phyloP scores from a whole-genome alignment of 2,329 filamentous ascomycete species.

The Neocatenulostroma microsporum region DNA sequence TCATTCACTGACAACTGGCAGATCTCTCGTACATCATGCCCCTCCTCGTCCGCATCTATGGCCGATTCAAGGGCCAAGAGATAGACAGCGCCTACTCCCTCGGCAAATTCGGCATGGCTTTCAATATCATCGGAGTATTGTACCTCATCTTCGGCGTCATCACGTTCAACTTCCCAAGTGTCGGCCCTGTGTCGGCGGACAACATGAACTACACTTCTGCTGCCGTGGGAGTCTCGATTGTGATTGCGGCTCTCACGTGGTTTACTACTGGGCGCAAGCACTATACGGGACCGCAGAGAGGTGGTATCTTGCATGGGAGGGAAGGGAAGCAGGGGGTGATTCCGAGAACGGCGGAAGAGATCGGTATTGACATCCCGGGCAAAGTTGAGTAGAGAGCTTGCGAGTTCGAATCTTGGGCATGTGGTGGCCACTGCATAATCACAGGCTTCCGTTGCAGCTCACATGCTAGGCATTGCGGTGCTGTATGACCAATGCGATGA shows the following conservation, averaged over 20 bases:
- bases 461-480: no score
- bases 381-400: no score
- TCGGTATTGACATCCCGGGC: no score
- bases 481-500: no score
- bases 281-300: constrained; percentile 42
- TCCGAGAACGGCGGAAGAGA: no score
- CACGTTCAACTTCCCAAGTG: constrained; percentile 39
- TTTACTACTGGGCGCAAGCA: constrained; percentile 40
- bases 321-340: no score
- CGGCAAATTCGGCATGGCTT: constrained; percentile 33
- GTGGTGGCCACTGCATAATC: no score
- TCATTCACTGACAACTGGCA: not conserved
- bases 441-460: no score
- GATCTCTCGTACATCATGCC: constrained; percentile 49
- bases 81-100: constrained; percentile 38
- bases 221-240: constrained; percentile 45
- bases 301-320: not conserved
- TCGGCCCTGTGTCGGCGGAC: constrained; percentile 26
- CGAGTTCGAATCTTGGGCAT: no score
- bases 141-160: constrained; percentile 53
- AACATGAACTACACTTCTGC: constrained; percentile 51
- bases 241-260: constrained; percentile 44
- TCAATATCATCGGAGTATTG: constrained; percentile 41
- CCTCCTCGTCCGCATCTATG: constrained; percentile 42
- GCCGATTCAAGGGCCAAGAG: constrained; percentile 37